phyloP scores from a whole-genome alignment of 805 yeast genomes.

The Ogataea ganodermae region DNA sequence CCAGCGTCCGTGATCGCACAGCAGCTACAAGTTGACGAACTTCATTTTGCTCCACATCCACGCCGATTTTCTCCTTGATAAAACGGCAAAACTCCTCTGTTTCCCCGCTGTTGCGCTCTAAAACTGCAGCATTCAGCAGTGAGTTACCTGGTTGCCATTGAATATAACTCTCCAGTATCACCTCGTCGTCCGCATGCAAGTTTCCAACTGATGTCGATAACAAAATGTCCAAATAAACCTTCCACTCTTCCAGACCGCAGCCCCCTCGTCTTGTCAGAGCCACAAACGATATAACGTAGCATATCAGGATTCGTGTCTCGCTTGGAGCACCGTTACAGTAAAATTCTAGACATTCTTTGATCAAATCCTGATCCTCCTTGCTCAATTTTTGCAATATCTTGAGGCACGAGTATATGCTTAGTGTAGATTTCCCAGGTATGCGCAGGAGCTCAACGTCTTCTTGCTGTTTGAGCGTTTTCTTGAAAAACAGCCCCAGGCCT shows the following conservation, averaged over 20 bases:
- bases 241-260: conserved; percentile 8
- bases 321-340: conserved; percentile 20
- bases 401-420: conserved; percentile 37
- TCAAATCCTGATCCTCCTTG: conserved; percentile 22
- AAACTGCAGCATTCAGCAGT: conserved; percentile 13
- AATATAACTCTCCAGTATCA: conserved; percentile 25
- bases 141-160: conserved; percentile 17
- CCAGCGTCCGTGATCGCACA: conserved; percentile 60
- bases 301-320: conserved; percentile 30
- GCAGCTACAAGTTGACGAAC: conserved; percentile 38
- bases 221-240: conserved; percentile 38
- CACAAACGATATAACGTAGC: conserved; percentile 28
- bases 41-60: conserved; percentile 14
- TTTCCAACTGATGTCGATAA: conserved; percentile 35
- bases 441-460: conserved; percentile 39
- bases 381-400: conserved; percentile 19
- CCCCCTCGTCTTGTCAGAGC: conserved; percentile 9
- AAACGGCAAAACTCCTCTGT: conserved; percentile 19
- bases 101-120: conserved; percentile 17
- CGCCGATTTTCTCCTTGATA: conserved; percentile 22
- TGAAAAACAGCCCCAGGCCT: conserved; percentile 41
- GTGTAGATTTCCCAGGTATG: conserved; percentile 36
- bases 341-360: conserved; percentile 21
- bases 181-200: conserved; percentile 31
- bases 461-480: conserved; percentile 1